A percentile compares a stretch with the other conserved stretches of the same genome.
These are phyloP conservation scores for Blastocystis sp. DNA, from an alignment of 352 stramenopile genomes.

Conservation along the genomic window DNA sequence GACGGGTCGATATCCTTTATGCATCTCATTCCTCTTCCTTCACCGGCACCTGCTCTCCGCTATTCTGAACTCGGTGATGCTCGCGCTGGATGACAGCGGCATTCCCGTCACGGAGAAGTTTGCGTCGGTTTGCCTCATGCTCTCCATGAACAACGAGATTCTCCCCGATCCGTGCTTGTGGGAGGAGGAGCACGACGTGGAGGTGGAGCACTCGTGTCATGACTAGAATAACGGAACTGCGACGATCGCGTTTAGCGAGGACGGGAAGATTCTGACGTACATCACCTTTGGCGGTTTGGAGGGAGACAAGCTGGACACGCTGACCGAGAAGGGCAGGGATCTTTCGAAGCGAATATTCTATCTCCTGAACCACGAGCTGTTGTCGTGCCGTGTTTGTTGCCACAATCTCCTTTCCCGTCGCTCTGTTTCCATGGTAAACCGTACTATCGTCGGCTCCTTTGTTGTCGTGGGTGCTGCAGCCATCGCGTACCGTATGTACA, in stretches of 20 bases:
- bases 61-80: constrained; percentile 54
- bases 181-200: constrained; percentile 21
- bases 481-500: constrained; percentile 46
- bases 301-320: neutral
- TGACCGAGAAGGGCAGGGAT: neutral
- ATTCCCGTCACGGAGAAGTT: constrained; percentile 60
- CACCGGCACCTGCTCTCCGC: constrained; percentile 2
- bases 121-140: constrained; percentile 21
- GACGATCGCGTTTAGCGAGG: constrained; percentile 45
- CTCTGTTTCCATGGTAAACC: neutral
- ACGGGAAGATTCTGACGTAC: constrained; percentile 24
- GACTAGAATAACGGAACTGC: constrained; percentile 32
- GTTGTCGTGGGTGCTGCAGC: constrained; percentile 22
- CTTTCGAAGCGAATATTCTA: constrained; percentile 62
- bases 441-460: neutral
- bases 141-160: constrained; percentile 46
- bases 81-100: constrained; percentile 35
- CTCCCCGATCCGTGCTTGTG: constrained; percentile 30
- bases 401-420: neutral
- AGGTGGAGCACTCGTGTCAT: neutral
- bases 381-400: constrained; percentile 46
- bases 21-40: neutral
- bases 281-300: constrained; percentile 5
- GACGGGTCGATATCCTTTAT: constrained; percentile 58
- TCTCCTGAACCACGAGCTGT: constrained; percentile 57